phyloP scores from a whole-genome alignment of 1,284 basidiomycete species.

The Sporisorium scitamineum region DNA sequence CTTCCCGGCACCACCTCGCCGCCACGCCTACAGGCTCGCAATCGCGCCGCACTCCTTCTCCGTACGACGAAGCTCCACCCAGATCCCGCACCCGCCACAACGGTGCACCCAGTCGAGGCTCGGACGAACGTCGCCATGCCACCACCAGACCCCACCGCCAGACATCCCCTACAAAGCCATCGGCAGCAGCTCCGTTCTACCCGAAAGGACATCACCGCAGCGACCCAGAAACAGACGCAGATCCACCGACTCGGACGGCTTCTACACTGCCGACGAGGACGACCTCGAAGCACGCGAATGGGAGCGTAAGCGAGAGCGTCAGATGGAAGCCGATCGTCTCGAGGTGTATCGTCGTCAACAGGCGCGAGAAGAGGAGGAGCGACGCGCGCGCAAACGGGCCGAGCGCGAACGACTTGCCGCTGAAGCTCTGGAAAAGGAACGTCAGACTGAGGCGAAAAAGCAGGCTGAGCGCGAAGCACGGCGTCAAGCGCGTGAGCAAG shows the following conservation, averaged over 20 bases:
- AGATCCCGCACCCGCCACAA: slow-evolving; percentile 20
- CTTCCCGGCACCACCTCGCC: not conserved
- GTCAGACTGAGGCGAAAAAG: slow-evolving; percentile 12
- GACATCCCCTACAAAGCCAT: slow-evolving; percentile 15
- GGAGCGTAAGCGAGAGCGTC: slow-evolving; percentile 36
- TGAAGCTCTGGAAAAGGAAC: slow-evolving; percentile 6
- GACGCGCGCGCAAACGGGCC: slow-evolving; percentile 19
- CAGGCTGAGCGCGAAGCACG: slow-evolving; percentile 34
- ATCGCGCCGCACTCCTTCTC: slow-evolving; percentile 20
- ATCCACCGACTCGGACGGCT: slow-evolving; percentile 37
- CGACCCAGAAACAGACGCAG: slow-evolving; percentile 23
- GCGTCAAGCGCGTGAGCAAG: slow-evolving; percentile 24
- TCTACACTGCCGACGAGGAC: slow-evolving; percentile 49
- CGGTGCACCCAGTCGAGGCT: slow-evolving; percentile 8
- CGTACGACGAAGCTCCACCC: slow-evolving; percentile 10
- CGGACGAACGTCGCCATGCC: slow-evolving; percentile 18
- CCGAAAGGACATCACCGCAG: not conserved
- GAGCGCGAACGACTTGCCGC: slow-evolving; percentile 28
- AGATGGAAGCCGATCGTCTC: slow-evolving; percentile 42
- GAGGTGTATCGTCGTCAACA: slow-evolving; percentile 35
- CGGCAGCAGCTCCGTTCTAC: slow-evolving; percentile 9
- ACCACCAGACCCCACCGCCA: slow-evolving; percentile 6
- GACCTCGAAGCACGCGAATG: slow-evolving; percentile 40
- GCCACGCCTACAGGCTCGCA: not conserved
- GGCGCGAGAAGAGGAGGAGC: slow-evolving; percentile 31